A percentile compares a stretch with the other conserved stretches of the same genome.
Evolutionary conservation across 2,329 filamentous ascomycete species (phyloP).

Genomic region (Ceratocystis huliohia): DNA sequence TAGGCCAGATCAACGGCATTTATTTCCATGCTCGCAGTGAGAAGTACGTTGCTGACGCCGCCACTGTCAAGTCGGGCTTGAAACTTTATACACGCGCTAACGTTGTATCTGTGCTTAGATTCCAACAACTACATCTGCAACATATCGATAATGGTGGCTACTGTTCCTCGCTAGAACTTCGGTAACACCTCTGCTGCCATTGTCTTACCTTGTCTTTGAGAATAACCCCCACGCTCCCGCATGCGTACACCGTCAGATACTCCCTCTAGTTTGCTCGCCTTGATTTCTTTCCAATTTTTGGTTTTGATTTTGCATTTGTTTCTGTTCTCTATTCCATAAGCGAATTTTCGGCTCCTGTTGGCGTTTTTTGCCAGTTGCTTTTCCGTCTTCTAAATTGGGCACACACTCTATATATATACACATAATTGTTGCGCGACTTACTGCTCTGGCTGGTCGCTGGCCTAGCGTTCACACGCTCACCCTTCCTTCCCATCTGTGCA

Average conservation of each 20-base stretch:
- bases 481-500: constrained; percentile 17
- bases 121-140: constrained; percentile 83
- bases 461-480: constrained; percentile 11
- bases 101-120: constrained; percentile 38
- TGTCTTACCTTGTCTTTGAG: too few species aligned
- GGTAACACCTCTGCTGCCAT: constrained; percentile 23
- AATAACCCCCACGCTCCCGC: not conserved
- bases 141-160: constrained; percentile 78
- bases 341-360: constrained; percentile 10
- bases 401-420: not conserved
- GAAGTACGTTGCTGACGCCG: constrained; percentile 51
- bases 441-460: too few species aligned
- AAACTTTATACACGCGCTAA: not conserved
- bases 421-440: not conserved
- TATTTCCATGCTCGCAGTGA: constrained; percentile 98
- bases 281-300: constrained; percentile 5
- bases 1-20: constrained; percentile 77
- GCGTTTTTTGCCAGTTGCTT: not conserved
- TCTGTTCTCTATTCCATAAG: not conserved
- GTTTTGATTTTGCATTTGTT: constrained; percentile 6
- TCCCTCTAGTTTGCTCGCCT: constrained; percentile 16
- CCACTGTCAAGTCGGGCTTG: not conserved
- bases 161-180: constrained; percentile 75
- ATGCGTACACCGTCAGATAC: not conserved
- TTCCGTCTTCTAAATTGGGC: constrained; percentile 3